Evolutionary conservation across 176 grass and related monocot genomes (phyloP).

Genomic region (Eragrostis curvula): DNA sequence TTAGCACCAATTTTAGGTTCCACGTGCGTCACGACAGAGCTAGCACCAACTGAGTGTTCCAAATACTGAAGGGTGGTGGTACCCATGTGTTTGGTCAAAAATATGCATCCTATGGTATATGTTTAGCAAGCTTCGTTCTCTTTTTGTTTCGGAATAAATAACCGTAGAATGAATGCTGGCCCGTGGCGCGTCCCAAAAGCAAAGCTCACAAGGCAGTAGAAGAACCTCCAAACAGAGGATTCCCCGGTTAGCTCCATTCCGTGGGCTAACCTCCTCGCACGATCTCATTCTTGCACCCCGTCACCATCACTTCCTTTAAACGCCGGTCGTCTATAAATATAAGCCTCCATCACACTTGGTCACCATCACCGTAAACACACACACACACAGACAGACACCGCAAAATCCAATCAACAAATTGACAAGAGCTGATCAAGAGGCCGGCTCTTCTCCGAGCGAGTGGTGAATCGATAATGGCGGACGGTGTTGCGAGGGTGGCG

Average conservation of each 20-base stretch:
- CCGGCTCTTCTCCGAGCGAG: too few species aligned
- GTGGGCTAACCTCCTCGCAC: neutral
- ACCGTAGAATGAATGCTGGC: constrained; percentile 12
- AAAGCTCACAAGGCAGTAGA: constrained; percentile 23
- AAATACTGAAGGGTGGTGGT: neutral
- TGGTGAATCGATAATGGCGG: constrained; percentile 13
- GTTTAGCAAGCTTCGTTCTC: neutral
- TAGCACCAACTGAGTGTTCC: neutral
- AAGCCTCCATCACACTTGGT: neutral
- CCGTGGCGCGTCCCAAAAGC: constrained; percentile 26
- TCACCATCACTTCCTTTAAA: neutral
- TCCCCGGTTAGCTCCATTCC: neutral
- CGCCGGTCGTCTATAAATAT: constrained; percentile 37
- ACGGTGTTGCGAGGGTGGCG: constrained; percentile 55
- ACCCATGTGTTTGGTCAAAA: too few species aligned
- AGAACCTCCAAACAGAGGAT: constrained; percentile 6
- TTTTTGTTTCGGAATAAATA: neutral
- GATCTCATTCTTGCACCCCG: neutral
- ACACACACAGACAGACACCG: neutral
- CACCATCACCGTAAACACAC: neutral
- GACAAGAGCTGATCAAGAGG: too few species aligned
- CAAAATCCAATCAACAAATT: too few species aligned
- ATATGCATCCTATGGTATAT: too few species aligned
- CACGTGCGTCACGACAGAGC: neutral
- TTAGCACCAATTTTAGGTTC: neutral